Evolutionary conservation across 768 basidiomycete species (phyloP).

Genomic region (Lactarius pseudohatsudake): DNA sequence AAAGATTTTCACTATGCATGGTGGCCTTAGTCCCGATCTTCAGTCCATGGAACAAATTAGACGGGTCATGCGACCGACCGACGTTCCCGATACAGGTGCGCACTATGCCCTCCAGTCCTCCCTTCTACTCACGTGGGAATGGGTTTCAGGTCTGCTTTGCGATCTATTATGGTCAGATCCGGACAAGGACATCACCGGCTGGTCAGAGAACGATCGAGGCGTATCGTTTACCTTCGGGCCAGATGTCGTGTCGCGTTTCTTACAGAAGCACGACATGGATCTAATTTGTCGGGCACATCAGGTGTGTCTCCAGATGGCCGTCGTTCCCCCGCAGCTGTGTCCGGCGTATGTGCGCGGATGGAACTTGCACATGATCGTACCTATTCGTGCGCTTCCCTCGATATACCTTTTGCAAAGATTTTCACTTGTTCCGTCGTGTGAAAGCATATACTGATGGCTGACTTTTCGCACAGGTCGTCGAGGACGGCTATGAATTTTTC

Average conservation of each 20-base stretch:
- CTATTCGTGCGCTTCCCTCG: not conserved
- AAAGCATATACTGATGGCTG: not conserved
- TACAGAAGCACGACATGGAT: slow-evolving; percentile 99
- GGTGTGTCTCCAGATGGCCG: slow-evolving; percentile 46
- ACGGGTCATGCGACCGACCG: slow-evolving; percentile 97
- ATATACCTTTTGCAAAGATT: not conserved
- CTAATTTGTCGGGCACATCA: slow-evolving; percentile 98
- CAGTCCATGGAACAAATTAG: slow-evolving; percentile 99
- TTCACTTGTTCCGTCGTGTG: not conserved
- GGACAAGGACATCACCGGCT: slow-evolving; percentile 98
- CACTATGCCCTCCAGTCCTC: slow-evolving; percentile 11
- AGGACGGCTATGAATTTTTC: slow-evolving; percentile 99
- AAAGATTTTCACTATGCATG: slow-evolving; percentile 99
- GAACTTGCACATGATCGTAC: slow-evolving; percentile 4
- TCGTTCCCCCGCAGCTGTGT: slow-evolving; percentile 11
- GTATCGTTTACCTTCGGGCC: slow-evolving; percentile 99
- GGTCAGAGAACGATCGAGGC: slow-evolving; percentile 99
- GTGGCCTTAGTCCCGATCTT: slow-evolving; percentile 93
- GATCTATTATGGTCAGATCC: slow-evolving; percentile 99
- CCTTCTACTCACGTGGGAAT: slow-evolving; percentile 16
- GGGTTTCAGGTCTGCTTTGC: slow-evolving; percentile 75
- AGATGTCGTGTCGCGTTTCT: slow-evolving; percentile 95
- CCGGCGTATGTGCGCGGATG: slow-evolving; percentile 1
- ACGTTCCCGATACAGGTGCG: slow-evolving; percentile 96
- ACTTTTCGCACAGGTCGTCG: slow-evolving; percentile 69